Evolutionary conservation across 2,329 filamentous ascomycete genomes (phyloP).

Genomic region (Botrytis aclada): DNA sequence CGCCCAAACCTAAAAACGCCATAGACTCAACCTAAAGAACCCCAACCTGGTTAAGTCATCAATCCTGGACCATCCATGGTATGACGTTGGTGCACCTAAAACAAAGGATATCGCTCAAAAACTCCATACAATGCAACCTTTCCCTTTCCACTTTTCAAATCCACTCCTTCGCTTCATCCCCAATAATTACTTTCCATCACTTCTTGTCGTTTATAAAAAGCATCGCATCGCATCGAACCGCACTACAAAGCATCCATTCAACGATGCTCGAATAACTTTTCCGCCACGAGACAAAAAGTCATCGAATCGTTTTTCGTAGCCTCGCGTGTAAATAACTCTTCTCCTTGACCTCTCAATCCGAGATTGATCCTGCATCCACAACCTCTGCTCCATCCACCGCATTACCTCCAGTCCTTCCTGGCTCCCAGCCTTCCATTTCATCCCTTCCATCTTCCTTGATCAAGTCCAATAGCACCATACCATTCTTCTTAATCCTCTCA

Average conservation of each 20-base stretch:
- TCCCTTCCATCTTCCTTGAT: conserved; percentile 59
- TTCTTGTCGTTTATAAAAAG: neutral
- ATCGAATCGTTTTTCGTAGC: neutral
- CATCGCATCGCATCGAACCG: neutral
- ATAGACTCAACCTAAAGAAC: neutral
- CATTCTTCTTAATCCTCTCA: conserved; percentile 61
- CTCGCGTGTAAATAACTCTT: neutral
- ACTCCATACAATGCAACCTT: neutral
- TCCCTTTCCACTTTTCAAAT: neutral
- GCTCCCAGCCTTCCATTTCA: conserved; percentile 57
- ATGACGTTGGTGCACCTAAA: neutral
- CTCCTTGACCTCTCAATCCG: conserved; percentile 6
- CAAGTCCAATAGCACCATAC: conserved; percentile 60
- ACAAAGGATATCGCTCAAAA: conserved; percentile 7
- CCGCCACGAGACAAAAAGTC: neutral
- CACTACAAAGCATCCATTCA: neutral
- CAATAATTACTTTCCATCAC: conserved; percentile 8
- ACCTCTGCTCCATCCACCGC: neutral
- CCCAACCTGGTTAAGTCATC: neutral
- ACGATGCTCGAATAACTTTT: neutral
- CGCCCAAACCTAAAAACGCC: neutral
- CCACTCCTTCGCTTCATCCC: neutral
- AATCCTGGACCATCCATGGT: neutral
- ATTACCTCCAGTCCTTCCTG: conserved; percentile 21
- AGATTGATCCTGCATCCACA: conserved; percentile 4